These are phyloP conservation scores for Scheffersomyces segobiensis DNA, from an alignment of 1,139 yeast species.

Conservation along the genomic window DNA sequence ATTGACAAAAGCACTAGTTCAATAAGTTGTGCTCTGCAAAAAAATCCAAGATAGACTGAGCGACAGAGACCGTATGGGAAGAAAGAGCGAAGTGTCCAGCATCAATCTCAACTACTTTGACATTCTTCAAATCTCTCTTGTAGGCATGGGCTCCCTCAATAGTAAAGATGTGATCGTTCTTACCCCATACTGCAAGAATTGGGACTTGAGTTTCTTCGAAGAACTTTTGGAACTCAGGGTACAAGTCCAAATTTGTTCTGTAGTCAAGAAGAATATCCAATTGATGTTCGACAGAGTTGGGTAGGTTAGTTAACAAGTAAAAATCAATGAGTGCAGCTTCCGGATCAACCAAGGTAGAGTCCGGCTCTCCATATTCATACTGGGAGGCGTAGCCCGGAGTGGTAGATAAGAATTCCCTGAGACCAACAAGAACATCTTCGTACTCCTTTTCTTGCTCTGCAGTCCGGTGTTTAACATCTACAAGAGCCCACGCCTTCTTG, in stretches of 20 bases:
- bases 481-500: conserved; percentile 27
- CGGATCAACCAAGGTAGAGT: conserved; percentile 27
- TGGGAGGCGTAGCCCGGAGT: conserved; percentile 22
- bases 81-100: conserved; percentile 45
- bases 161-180: conserved; percentile 36
- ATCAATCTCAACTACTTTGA: conserved; percentile 23
- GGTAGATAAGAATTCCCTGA: conserved; percentile 16
- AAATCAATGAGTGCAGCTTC: conserved; percentile 30
- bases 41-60: conserved; percentile 11
- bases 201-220: conserved; percentile 35
- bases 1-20: neutral
- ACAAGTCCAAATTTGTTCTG: conserved; percentile 27
- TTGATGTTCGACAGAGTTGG: conserved; percentile 29
- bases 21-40: neutral
- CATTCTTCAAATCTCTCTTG: conserved; percentile 28
- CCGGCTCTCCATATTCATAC: conserved; percentile 28
- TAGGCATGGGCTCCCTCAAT: conserved; percentile 37
- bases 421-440: conserved; percentile 10
- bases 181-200: conserved; percentile 43
- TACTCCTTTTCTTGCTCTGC: conserved; percentile 2
- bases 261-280: conserved; percentile 36
- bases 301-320: conserved; percentile 18
- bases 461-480: conserved; percentile 5
- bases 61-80: conserved; percentile 28
- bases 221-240: conserved; percentile 38